These are phyloP conservation scores for Colletotrichum incanum DNA, from an alignment of 2,329 filamentous ascomycete species.

Conservation along the genomic window DNA sequence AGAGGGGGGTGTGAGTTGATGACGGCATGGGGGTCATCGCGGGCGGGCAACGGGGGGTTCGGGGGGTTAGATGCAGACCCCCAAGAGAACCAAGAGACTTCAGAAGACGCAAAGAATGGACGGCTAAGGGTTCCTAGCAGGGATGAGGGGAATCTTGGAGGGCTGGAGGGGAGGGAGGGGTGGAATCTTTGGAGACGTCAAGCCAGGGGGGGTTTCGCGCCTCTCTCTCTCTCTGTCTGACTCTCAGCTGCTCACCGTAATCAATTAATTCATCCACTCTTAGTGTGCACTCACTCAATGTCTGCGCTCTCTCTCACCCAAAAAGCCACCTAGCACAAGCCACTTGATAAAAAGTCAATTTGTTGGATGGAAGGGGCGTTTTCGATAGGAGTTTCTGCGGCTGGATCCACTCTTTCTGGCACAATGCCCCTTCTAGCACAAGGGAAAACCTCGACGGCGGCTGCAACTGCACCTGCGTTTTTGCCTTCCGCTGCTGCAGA, in stretches of 20 bases:
- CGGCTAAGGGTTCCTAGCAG: conserved; percentile 19
- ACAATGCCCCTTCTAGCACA: conserved; percentile 24
- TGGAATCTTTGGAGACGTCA: neutral
- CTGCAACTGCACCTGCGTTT: neutral
- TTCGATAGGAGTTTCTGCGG: conserved; percentile 29
- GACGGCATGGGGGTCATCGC: conserved; percentile 34
- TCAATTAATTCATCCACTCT: neutral
- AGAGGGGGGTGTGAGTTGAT: conserved; percentile 15
- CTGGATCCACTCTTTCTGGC: conserved; percentile 26
- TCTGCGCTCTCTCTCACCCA: neutral
- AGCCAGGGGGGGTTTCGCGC: neutral
- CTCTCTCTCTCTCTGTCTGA: neutral
- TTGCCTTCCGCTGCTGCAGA: no score
- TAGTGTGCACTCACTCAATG: neutral
- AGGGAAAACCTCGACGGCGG: conserved; percentile 14
- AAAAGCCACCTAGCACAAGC: neutral
- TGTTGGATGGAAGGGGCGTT: conserved; percentile 3
- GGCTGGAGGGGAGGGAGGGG: conserved; percentile 15
- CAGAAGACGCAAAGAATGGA: conserved; percentile 4
- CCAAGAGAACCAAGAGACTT: neutral
- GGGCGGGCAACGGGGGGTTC: conserved; percentile 11
- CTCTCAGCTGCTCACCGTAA: neutral
- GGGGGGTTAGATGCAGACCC: neutral
- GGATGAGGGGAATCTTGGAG: conserved; percentile 13
- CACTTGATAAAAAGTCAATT: neutral